Evolutionary conservation across 345 rosid genomes (phyloP).

Genomic region (Populus tremula): DNA sequence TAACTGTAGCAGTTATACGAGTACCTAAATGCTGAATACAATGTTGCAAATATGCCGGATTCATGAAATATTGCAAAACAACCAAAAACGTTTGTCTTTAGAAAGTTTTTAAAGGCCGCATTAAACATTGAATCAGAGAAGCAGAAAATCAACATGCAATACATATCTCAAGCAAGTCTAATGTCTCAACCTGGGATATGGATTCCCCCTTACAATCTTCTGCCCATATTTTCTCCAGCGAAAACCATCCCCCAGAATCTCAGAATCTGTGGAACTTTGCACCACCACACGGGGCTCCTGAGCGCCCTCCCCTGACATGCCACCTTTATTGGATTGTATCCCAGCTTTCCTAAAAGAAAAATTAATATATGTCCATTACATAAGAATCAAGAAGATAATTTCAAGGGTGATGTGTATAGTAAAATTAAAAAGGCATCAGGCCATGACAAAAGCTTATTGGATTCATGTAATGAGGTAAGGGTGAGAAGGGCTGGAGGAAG

Average conservation of each 20-base stretch:
- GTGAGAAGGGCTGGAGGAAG: background rate
- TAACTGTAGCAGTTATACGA: background rate
- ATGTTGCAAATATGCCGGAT: background rate
- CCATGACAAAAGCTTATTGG: background rate
- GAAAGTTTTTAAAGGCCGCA: background rate
- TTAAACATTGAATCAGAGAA: background rate
- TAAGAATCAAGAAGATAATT: background rate
- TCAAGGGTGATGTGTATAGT: background rate
- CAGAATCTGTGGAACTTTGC: slow-evolving; percentile 64
- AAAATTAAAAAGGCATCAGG: background rate
- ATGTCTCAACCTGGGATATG: slow-evolving; percentile 70
- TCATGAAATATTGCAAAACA: background rate
- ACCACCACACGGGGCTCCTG: slow-evolving; percentile 38
- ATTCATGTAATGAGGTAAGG: background rate
- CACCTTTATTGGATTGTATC: slow-evolving; percentile 51
- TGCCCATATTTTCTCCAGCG: slow-evolving; percentile 99
- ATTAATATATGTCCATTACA: background rate
- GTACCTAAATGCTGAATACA: too few relatives aligned
- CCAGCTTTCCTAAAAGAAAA: slow-evolving; percentile 51
- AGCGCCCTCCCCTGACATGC: slow-evolving; percentile 35
- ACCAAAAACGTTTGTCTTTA: background rate
- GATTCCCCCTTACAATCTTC: slow-evolving; percentile 91
- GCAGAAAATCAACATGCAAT: background rate
- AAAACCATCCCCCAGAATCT: slow-evolving; percentile 80
- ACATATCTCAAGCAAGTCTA: background rate